Conservation (phyloP, 2,329 filamentous ascomycete species). For the Exophiala aquamarina region DNA sequence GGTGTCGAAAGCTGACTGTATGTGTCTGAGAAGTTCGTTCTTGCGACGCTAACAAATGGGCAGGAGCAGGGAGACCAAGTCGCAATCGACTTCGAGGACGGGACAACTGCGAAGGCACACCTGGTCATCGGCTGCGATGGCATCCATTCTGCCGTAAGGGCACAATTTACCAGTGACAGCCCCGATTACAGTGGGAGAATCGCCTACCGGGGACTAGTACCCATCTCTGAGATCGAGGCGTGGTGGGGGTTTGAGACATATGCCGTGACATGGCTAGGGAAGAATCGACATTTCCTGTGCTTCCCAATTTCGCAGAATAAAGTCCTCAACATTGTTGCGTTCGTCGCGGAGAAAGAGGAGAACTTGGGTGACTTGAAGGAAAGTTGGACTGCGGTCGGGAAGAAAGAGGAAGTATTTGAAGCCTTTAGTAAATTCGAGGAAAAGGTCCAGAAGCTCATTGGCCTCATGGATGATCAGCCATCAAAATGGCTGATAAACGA, state of each 20-base stretch:
- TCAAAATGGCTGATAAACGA: conserved; percentile 23
- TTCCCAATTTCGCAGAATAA: conserved; percentile 39
- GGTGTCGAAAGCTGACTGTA: conserved; percentile 14
- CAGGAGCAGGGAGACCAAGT: conserved; percentile 15
- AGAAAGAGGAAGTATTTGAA: conserved; percentile 27
- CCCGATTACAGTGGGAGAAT: conserved; percentile 18
- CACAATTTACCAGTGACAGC: conserved; percentile 15
- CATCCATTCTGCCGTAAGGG: conserved; percentile 24
- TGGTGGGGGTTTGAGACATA: conserved; percentile 30
- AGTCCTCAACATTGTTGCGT: conserved; percentile 39
- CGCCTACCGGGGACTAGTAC: conserved; percentile 15
- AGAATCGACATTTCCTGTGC: conserved; percentile 38
- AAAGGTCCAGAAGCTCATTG: conserved; percentile 21
- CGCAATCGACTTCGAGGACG: conserved; percentile 30
- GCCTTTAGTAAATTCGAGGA: conserved; percentile 18
- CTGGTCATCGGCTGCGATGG: conserved; percentile 28
- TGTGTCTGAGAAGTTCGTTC: not conserved
- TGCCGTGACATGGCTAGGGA: conserved; percentile 34
- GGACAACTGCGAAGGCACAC: conserved; percentile 22
- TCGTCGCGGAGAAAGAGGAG: conserved; percentile 34
- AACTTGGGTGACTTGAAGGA: conserved; percentile 35
- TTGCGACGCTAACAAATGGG: not conserved
- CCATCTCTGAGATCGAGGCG: conserved; percentile 15
- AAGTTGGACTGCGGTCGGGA: conserved; percentile 36
- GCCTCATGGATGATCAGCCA: conserved; percentile 14